phyloP scores from a whole-genome alignment of 2,329 filamentous ascomycete species.

The Talaromyces sp. region DNA sequence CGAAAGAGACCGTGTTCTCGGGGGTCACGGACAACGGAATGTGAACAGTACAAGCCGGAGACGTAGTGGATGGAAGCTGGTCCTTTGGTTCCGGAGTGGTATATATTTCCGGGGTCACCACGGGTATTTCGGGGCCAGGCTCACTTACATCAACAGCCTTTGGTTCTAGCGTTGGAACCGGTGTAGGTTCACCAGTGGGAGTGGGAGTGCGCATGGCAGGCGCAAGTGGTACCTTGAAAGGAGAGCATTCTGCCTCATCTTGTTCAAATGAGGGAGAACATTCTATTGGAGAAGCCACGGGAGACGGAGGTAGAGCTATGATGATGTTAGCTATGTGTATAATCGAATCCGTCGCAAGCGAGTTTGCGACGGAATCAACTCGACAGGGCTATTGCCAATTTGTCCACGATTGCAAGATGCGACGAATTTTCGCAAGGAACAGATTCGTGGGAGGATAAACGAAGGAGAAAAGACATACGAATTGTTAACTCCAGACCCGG shows the following conservation, averaged over 20 bases:
- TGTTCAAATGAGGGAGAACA: constrained; percentile 34
- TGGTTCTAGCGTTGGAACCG: constrained; percentile 22
- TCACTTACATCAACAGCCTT: constrained; percentile 34
- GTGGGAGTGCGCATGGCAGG: constrained; percentile 21
- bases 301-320: constrained; percentile 29
- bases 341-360: constrained; percentile 7
- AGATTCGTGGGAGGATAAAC: constrained; percentile 9
- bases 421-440: constrained; percentile 20
- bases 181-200: constrained; percentile 10
- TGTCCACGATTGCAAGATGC: background rate
- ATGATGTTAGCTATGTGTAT: constrained; percentile 27
- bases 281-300: constrained; percentile 33
- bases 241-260: constrained; percentile 28
- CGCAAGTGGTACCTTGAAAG: constrained; percentile 29
- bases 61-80: background rate
- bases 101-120: constrained; percentile 2
- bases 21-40: constrained; percentile 22
- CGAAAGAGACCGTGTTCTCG: constrained; percentile 38
- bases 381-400: background rate
- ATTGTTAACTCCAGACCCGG: constrained; percentile 36
- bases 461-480: constrained; percentile 32
- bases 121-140: constrained; percentile 26
- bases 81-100: constrained; percentile 2
- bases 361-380: constrained; percentile 8
- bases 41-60: constrained; percentile 21